Evolutionary conservation across 2,329 filamentous ascomycete genomes (phyloP), one percentile per base, ranked within the genome.

Genomic region (Ophiostoma ips): DNA sequence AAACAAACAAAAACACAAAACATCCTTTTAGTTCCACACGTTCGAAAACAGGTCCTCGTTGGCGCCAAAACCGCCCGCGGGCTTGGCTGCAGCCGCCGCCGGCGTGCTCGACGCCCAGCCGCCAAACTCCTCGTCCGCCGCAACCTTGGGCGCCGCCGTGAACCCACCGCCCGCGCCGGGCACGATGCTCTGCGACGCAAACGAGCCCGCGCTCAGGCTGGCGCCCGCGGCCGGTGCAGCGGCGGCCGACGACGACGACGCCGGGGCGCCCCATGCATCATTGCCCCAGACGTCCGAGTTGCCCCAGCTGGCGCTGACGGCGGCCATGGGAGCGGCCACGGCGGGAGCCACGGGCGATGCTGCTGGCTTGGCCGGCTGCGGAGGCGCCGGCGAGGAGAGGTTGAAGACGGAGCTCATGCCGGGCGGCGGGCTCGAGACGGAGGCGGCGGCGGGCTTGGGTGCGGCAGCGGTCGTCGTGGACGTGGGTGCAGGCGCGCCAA

Each of bases 11-110:
- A 24, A 3, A 41, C 9, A 28, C 19, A 24, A 41, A 40, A 41
- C 7, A 28, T 4, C 6, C 34, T 28, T 34, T 38, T 61, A 95
- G 68, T 88, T 77, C 90, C 90, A 96, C 46, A 96, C 90, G 65
- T 96, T 96, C 31, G 84, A 88, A 66, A 96, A 96, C 60, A 96
- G 65, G 68, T 96, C 90, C 57, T 95, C 90, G 50, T 78, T 81
- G 49, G 73, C 78, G 18, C 76, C 80, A 57, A 82, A 77, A 13
- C 76, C 76, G 19, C 72, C 68, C 24, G 74, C 67, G 1, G 48
- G 69, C 66, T 84, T 77, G 46, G 73, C 13, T 65, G 60, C 28
- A 66, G 66, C 62, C 9, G 71, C 67, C 71, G 47, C 58, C 13
- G 31, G 24, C 57, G 75, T 60, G 76, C 82, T 68, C 73, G 87